A percentile compares a stretch with the other conserved stretches of the same genome.
phyloP scores from a whole-genome alignment of 2,329 filamentous ascomycete genomes.

The Fusarium sp. region DNA sequence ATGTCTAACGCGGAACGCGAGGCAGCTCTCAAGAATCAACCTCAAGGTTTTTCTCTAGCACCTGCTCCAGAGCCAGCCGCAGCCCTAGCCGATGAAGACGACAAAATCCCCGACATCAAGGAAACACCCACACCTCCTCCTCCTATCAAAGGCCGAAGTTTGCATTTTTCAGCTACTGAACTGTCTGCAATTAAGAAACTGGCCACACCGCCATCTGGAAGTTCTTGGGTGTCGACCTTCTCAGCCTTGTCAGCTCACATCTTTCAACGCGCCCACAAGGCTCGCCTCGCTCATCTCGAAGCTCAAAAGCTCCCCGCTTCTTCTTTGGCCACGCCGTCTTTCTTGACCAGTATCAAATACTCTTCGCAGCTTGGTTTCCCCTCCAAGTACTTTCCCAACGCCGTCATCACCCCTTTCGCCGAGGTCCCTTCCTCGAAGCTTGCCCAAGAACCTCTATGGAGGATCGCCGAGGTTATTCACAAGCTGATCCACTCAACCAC shows the following conservation, averaged over 20 bases:
- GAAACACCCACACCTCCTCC: neutral
- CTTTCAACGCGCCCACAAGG: neutral
- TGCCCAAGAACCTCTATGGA: neutral
- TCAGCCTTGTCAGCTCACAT: neutral
- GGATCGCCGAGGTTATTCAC: neutral
- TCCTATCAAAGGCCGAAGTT: neutral
- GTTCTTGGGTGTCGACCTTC: neutral
- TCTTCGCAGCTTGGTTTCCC: neutral
- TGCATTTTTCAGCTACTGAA: too few species aligned
- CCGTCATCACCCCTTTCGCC: neutral
- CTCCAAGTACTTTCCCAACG: neutral
- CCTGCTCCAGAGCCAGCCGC: neutral
- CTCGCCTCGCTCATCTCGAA: neutral
- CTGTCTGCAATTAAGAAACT: neutral
- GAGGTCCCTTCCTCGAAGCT: neutral
- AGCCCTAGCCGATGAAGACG: neutral
- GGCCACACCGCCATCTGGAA: neutral
- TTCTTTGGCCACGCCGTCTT: neutral
- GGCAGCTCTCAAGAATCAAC: neutral
- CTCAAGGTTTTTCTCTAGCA: neutral
- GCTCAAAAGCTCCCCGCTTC: neutral
- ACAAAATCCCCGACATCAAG: neutral
- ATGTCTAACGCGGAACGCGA: neutral
- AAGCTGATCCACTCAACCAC: neutral
- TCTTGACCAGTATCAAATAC: neutral